These are phyloP conservation scores for Skeletonema grethae DNA, from an alignment of 108 stramenopile genomes.

Conservation along the genomic window DNA sequence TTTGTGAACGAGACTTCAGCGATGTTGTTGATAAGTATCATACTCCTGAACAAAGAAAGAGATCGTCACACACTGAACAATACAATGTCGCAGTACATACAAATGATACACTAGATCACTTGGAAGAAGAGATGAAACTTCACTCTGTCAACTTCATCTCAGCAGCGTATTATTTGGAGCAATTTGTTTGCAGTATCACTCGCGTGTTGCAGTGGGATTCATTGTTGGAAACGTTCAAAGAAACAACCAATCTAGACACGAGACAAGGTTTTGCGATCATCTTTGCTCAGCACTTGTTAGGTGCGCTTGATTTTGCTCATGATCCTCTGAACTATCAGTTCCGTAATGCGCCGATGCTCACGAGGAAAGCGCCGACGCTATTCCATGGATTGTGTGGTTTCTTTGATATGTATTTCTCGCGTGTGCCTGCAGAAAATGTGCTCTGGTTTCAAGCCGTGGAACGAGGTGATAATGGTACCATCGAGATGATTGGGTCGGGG, in stretches of 20 bases:
- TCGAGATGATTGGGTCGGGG: neutral
- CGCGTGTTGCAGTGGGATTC: slow-evolving; percentile 42
- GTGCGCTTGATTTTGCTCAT: slow-evolving; percentile 40
- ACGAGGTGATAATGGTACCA: neutral
- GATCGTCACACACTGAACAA: slow-evolving; percentile 11
- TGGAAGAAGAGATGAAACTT: slow-evolving; percentile 39
- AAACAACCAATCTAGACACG: slow-evolving; percentile 1
- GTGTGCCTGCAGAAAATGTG: neutral
- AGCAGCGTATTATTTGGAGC: slow-evolving; percentile 30
- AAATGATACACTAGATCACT: slow-evolving; percentile 51
- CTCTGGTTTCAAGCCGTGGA: slow-evolving; percentile 21
- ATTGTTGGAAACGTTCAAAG: slow-evolving; percentile 12
- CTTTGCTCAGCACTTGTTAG: slow-evolving; percentile 41
- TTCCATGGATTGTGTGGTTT: neutral
- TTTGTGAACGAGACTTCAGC: slow-evolving; percentile 46
- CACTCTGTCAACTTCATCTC: slow-evolving; percentile 36
- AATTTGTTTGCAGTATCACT: slow-evolving; percentile 45
- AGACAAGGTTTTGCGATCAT: slow-evolving; percentile 27
- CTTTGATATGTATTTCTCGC: slow-evolving; percentile 1
- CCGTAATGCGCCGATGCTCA: slow-evolving; percentile 22
- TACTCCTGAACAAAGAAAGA: slow-evolving; percentile 45
- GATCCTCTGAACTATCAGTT: slow-evolving; percentile 39
- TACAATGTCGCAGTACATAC: slow-evolving; percentile 39
- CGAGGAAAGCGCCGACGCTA: neutral
- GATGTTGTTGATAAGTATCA: slow-evolving; percentile 56